Base-by-base conservation (phyloP, 2,329 filamentous ascomycete genomes). In the Ceratocystis diversiconidia region DNA sequence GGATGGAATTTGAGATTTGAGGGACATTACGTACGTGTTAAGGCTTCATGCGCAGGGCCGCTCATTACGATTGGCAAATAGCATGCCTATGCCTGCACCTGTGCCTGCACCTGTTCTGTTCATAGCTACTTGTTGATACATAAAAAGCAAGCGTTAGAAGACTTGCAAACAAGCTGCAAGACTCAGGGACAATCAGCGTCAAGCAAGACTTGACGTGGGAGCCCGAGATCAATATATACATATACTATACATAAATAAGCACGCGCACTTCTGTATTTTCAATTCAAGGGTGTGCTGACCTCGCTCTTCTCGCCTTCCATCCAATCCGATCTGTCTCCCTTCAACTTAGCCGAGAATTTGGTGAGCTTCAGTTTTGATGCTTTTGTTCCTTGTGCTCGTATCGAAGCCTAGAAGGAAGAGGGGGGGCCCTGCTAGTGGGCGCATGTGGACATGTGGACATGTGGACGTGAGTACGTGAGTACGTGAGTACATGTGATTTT, bases 1-100 rank as follows among this genome's bases (percentile, higher is more conserved):
- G 22, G 36, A 62, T 62, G 60, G 22, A 62, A 28, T 46, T 62
- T 62, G 60, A 30, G 44, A 48, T 48, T 44, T 44, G 60, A 62
- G 60, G 44, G 36, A 46, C 60, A 62, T 46, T 48, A 25, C 28
- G 60, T 28, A 8, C 17, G 55, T 28, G 55, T 36, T 59, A 25
- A 32, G 28, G 55, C 28, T 59, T 36, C 55, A 59, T 59, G 55
- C 28, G 5, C 55, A 59, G 52, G 25, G 52, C 52, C 52, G 28
- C 36, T 30, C 22, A 57, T 17, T 57, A 25, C 25, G 12, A 30
- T 57, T 57, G 28, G n/a, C 48, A 50, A 19, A 50, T 50, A n/a
- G 44, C 44, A 48, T 48, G 44, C 6, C 36, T 41, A 1, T 41
- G 36, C 36, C 36, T 41, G 36, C 28, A 8, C 30, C 30, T 32